These are phyloP conservation scores for Aureobasidium sp. DNA, from an alignment of 2,329 filamentous ascomycete species.

Conservation along the genomic window DNA sequence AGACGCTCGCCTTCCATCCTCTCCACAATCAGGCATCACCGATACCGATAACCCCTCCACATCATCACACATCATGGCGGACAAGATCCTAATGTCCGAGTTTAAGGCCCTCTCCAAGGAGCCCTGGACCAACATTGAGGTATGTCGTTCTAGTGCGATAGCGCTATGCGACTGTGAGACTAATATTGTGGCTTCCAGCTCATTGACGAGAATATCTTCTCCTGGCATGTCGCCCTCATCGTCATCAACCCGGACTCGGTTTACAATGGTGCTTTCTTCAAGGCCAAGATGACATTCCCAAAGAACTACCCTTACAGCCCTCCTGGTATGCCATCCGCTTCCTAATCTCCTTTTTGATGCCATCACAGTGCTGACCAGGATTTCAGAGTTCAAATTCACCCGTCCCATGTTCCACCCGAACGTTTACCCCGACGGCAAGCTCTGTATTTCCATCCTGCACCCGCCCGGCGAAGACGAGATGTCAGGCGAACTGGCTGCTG, in stretches of 20 bases:
- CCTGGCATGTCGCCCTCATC: conserved; percentile 83
- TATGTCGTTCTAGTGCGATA: conserved; percentile 29
- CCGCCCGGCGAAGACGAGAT: conserved; percentile 84
- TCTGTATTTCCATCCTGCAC: conserved; percentile 97
- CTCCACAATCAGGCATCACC: not conserved
- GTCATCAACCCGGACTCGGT: conserved; percentile 86
- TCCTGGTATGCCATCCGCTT: conserved; percentile 45
- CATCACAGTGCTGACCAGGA: not conserved
- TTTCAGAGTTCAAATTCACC: conserved; percentile 69
- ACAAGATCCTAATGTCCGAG: conserved; percentile 85
- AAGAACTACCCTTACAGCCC: conserved; percentile 84
- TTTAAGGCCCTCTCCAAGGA: conserved; percentile 75
- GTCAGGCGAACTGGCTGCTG: conserved; percentile 81
- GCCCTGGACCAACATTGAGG: conserved; percentile 89
- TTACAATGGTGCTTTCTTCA: conserved; percentile 91
- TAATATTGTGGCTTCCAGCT: conserved; percentile 44
- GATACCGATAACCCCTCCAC: not conserved
- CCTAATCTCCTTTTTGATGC: not conserved
- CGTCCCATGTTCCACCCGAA: conserved; percentile 84
- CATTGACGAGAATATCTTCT: conserved; percentile 73
- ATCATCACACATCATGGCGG: conserved; percentile 44
- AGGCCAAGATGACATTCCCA: conserved; percentile 81
- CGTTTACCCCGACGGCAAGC: conserved; percentile 79
- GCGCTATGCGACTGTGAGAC: not conserved
- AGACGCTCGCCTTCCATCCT: not conserved